Evolutionary conservation across 164 flowering plant genomes (phyloP).

Genomic region (Magnolia sinica): DNA sequence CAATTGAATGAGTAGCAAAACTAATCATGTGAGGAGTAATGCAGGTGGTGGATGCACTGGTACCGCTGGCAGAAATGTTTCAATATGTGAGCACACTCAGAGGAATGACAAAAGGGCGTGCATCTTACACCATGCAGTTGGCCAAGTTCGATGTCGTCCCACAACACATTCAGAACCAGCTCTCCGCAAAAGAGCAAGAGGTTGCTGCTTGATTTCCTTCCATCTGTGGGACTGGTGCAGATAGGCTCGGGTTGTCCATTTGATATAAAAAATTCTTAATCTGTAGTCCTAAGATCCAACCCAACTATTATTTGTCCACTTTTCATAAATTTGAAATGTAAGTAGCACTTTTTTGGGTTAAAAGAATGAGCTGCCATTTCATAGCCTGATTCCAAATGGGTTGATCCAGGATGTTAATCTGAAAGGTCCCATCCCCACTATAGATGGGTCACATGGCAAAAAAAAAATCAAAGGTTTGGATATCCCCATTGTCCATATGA

Average conservation of each 20-base stretch:
- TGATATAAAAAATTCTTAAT: constrained; percentile 2
- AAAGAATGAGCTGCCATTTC: neutral
- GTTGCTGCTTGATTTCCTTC: constrained; percentile 58
- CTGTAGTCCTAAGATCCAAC: constrained; percentile 12
- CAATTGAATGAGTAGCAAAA: neutral
- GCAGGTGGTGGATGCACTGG: constrained; percentile 89
- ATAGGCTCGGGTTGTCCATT: neutral
- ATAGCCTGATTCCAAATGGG: neutral
- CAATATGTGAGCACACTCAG: constrained; percentile 89
- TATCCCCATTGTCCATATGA: too few species aligned
- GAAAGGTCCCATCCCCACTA: too few species aligned
- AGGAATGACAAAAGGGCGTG: constrained; percentile 96
- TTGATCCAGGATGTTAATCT: too few species aligned
- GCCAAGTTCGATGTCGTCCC: constrained; percentile 94
- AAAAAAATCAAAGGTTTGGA: too few species aligned
- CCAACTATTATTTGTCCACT: constrained; percentile 1
- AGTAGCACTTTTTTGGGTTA: neutral
- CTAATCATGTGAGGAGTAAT: constrained; percentile 3
- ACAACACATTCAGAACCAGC: constrained; percentile 88
- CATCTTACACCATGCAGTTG: constrained; percentile 91
- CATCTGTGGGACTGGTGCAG: neutral
- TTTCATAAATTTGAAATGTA: constrained; percentile 12
- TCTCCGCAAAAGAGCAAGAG: constrained; percentile 65
- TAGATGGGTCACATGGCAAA: too few species aligned
- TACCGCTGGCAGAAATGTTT: constrained; percentile 96